A percentile compares a stretch with the other conserved stretches of the same genome.
phyloP scores from a whole-genome alignment of 176 grass and related monocot genomes.

The Lolium perenne region DNA sequence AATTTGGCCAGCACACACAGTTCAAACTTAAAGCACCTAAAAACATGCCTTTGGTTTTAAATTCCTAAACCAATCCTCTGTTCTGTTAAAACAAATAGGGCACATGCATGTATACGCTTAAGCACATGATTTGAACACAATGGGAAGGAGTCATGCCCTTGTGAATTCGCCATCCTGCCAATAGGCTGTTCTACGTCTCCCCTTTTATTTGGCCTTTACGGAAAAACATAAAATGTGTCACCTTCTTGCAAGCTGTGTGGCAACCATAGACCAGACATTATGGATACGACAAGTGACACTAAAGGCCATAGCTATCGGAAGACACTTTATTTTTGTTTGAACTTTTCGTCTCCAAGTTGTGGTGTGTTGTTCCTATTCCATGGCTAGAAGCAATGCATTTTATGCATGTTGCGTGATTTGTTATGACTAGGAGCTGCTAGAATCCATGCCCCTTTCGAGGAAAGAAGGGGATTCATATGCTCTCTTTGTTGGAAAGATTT shows the following conservation, averaged over 20 bases:
- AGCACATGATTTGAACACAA: background rate
- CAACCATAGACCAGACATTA: background rate
- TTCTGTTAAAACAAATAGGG: background rate
- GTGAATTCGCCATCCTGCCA: background rate
- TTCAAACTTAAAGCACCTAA: background rate
- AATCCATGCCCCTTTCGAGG: background rate
- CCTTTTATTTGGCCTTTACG: conserved; percentile 21
- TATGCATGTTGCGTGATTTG: background rate
- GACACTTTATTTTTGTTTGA: background rate
- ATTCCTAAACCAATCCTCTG: background rate
- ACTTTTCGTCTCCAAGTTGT: conserved; percentile 24
- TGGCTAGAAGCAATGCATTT: conserved; percentile 2
- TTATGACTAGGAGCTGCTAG: background rate
- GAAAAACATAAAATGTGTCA: background rate
- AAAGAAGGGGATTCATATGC: background rate
- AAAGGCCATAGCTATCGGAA: conserved; percentile 7
- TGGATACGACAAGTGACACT: background rate
- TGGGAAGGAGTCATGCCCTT: background rate
- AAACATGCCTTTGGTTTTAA: background rate
- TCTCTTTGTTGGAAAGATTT: background rate
- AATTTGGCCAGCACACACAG: background rate
- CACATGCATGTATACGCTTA: background rate
- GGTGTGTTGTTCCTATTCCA: conserved; percentile 29
- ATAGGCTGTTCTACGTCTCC: background rate
- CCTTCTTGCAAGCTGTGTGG: background rate